Base-by-base conservation (phyloP, 1,139 yeast species). In the Lizanozyma gosingica region DNA sequence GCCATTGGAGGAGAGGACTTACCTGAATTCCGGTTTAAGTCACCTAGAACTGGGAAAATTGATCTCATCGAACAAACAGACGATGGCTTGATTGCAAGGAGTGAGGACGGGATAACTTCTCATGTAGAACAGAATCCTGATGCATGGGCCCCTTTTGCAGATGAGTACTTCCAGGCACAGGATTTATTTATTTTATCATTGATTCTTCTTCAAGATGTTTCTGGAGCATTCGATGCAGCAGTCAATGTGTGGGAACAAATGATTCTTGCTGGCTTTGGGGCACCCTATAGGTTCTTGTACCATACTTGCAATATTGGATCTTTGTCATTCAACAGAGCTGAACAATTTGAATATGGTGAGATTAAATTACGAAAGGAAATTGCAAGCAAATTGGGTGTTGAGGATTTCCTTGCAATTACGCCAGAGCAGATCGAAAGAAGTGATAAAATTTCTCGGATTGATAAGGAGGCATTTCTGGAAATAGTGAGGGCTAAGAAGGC, bases 301-400 rank as follows among this genome's bases (percentile, higher is more conserved):
- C 75, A 83, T 1, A 83, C 80, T 51, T 82, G 85, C 44, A 83
- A 84, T 54, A 63, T 82, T 36, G 94, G 88, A 1, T 78, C 92
- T 2, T 65, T 85, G 38, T 65, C 80, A 45, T 85, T 83, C 53
- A 62, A 83, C 46, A 84, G 80, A 53, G 81, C 85, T 1, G 92
- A 82, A 54, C 75, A 76, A 45, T 69, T 72, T 43, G 88, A 83
- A 56, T 67, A 74, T 8, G 59, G 64, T 41, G 77, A 76, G 45
- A 57, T 52, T 45, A 57, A 51, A 45, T 52, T 57, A 47, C 47
- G 33, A 51, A 47, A 22, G 36, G 29, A 22, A 11, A 22, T 22
- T 22, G 29, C 29, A 22, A 22, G 11, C 9, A 22, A 6, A 6
- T 22, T 22, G 29, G 29, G 29, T 11, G 11, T 22, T 22, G 29